Evolutionary conservation across 2,329 filamentous ascomycete genomes (phyloP).

Genomic region (Pseudopithomyces chartarum): DNA sequence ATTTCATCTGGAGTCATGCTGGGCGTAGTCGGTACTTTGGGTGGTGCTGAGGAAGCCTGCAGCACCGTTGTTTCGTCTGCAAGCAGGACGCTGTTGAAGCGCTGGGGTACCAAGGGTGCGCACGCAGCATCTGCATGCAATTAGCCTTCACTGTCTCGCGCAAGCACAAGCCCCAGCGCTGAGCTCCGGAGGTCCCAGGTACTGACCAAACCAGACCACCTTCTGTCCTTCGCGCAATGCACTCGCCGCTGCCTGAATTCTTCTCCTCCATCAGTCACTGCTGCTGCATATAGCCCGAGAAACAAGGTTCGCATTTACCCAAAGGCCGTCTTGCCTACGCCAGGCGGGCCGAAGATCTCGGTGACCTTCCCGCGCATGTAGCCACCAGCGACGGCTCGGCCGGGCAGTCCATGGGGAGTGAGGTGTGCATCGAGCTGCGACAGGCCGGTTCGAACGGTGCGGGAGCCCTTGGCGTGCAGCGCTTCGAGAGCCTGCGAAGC

Average conservation of each 20-base stretch:
- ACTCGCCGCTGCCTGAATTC: conserved; percentile 71
- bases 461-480: conserved; percentile 57
- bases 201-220: conserved; percentile 84
- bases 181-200: conserved; percentile 12
- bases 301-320: conserved; percentile 61
- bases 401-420: conserved; percentile 27
- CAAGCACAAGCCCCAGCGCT: conserved; percentile 5
- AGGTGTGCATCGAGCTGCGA: conserved; percentile 53
- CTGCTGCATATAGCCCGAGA: conserved; percentile 14
- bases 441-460: conserved; percentile 55
- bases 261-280: conserved; percentile 48
- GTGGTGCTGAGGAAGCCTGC: conserved; percentile 12
- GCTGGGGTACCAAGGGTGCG: conserved; percentile 52
- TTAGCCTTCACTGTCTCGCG: conserved; percentile 28
- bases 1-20: conserved; percentile 30
- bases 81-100: conserved; percentile 55
- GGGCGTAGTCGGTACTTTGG: conserved; percentile 14
- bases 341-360: conserved; percentile 87
- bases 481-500: conserved; percentile 73
- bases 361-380: conserved; percentile 77
- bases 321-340: conserved; percentile 81
- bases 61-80: conserved; percentile 9
- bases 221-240: conserved; percentile 64
- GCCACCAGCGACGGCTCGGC: conserved; percentile 51
- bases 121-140: conserved; percentile 53